A percentile compares a stretch with the other conserved stretches of the same genome.
Conservation (phyloP, 768 basidiomycete genomes). For the Lentinula edodes region DNA sequence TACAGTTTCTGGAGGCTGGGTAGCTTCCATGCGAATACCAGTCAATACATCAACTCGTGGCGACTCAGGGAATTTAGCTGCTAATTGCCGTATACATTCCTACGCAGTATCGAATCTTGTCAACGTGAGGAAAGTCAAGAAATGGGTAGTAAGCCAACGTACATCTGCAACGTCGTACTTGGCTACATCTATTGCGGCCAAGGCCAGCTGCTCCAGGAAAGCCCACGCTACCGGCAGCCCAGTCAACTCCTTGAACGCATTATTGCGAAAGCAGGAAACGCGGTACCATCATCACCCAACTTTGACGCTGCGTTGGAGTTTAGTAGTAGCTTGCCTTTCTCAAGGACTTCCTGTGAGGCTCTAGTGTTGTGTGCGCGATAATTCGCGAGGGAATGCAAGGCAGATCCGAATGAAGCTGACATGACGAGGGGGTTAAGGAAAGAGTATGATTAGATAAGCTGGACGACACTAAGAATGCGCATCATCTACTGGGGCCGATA, state of each 20-base stretch:
- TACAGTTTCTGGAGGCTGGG: slow-evolving; percentile 49
- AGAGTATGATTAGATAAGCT: neutral
- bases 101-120: slow-evolving; percentile 21
- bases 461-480: neutral
- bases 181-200: slow-evolving; percentile 76
- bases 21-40: slow-evolving; percentile 75
- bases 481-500: neutral
- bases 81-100: slow-evolving; percentile 60
- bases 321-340: slow-evolving; percentile 46
- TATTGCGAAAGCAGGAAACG: neutral
- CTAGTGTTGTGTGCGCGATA: slow-evolving; percentile 29
- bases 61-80: slow-evolving; percentile 68
- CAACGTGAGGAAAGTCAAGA: slow-evolving; percentile 16
- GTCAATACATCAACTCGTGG: slow-evolving; percentile 74
- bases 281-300: slow-evolving; percentile 54
- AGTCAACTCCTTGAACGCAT: neutral
- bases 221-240: slow-evolving; percentile 58
- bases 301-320: slow-evolving; percentile 37
- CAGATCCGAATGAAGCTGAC: slow-evolving; percentile 18
- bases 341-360: slow-evolving; percentile 55
- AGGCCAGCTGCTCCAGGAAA: slow-evolving; percentile 72
- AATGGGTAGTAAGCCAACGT: slow-evolving; percentile 18
- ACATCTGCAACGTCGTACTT: slow-evolving; percentile 73
- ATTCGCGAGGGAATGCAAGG: slow-evolving; percentile 28
- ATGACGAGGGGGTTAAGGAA: neutral